Evolutionary conservation across 257 asterid genomes (phyloP).

Genomic region (Nicotiana noctiflora): DNA sequence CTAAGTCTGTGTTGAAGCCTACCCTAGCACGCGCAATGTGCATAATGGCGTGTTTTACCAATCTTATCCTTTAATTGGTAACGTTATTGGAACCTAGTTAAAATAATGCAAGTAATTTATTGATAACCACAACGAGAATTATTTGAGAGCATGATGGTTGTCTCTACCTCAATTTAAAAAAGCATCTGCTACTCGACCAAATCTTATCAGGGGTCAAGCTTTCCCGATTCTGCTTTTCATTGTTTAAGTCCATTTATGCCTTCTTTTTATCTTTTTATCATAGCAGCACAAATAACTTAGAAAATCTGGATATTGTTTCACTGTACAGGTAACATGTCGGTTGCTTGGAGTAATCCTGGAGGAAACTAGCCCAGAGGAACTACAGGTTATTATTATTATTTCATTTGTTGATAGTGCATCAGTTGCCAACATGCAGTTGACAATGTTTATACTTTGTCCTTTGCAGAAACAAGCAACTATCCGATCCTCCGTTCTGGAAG

Average conservation of each 20-base stretch:
- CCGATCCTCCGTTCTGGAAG: slow-evolving; percentile 70
- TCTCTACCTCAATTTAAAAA: not conserved
- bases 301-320: not conserved
- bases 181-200: not conserved
- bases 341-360: slow-evolving; percentile 77
- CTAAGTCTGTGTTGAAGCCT: not conserved
- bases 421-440: not conserved
- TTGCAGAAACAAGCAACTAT: slow-evolving; percentile 92
- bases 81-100: not conserved
- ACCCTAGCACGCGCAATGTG: not conserved
- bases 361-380: slow-evolving; percentile 84
- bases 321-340: slow-evolving; percentile 64
- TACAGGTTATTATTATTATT: slow-evolving; percentile 47
- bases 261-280: not conserved
- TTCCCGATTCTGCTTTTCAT: not conserved
- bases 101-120: not conserved
- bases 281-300: not conserved
- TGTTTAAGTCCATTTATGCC: not conserved
- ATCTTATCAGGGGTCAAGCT: not conserved
- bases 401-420: not conserved
- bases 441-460: not conserved
- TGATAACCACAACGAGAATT: not conserved
- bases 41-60: not conserved
- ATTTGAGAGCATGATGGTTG: not conserved
- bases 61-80: not conserved